These are phyloP conservation scores for Wickerhamomyces kurtzmanii DNA, from an alignment of 805 yeast genomes.

Conservation along the genomic window DNA sequence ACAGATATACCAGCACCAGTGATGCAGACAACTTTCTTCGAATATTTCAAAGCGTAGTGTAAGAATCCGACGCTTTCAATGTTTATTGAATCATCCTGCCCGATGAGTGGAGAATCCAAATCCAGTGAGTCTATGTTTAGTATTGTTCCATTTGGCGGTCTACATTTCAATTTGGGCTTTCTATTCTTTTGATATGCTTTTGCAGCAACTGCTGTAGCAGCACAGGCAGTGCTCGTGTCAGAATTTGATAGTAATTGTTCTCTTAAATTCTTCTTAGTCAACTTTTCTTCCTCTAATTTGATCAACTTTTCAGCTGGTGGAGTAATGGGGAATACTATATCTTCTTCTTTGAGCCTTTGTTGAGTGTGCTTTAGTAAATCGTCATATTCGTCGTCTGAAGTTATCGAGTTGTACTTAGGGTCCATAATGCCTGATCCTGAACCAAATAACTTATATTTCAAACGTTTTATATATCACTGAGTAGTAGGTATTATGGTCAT, in stretches of 20 bases:
- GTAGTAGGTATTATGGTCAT: too few relatives aligned
- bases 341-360: constrained; percentile 1
- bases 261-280: not conserved
- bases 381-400: too few relatives aligned
- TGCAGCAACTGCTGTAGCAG: not conserved
- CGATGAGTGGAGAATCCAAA: constrained; percentile 14
- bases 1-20: constrained; percentile 92
- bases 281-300: not conserved
- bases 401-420: too few relatives aligned
- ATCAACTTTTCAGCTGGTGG: constrained; percentile 4
- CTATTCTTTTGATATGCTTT: constrained; percentile 11
- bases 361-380: too few relatives aligned
- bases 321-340: constrained; percentile 3
- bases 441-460: too few relatives aligned
- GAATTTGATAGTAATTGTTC: too few relatives aligned
- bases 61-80: constrained; percentile 36
- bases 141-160: constrained; percentile 37
- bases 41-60: constrained; percentile 39
- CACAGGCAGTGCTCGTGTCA: constrained; percentile 4
- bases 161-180: constrained; percentile 34
- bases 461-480: too few relatives aligned
- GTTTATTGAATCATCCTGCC: constrained; percentile 22
- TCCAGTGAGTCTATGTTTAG: constrained; percentile 23
- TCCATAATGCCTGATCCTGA: too few relatives aligned
- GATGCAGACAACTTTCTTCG: constrained; percentile 52